These are phyloP conservation scores for Pseudocercospora fuligena DNA, from an alignment of 2,329 filamentous ascomycete genomes.

Conservation along the genomic window DNA sequence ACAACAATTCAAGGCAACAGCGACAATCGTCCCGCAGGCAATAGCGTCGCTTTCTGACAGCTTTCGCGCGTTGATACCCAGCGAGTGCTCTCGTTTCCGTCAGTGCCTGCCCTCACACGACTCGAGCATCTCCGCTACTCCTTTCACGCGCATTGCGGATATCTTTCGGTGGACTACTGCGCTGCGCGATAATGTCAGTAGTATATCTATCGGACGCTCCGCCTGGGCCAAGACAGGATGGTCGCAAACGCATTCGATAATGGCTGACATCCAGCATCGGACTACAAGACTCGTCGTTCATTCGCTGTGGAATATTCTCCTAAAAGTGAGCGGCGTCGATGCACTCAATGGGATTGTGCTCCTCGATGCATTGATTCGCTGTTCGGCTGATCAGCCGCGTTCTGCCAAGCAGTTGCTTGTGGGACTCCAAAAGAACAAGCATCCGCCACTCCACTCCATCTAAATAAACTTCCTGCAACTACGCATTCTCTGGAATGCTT, in stretches of 20 bases:
- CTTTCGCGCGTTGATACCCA: neutral
- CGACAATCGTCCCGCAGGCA: neutral
- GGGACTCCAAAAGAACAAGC: neutral
- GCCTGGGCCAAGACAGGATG: neutral
- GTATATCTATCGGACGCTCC: conserved; percentile 2
- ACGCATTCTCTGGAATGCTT: neutral
- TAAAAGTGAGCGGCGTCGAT: neutral
- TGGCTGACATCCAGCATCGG: neutral
- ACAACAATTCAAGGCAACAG: neutral
- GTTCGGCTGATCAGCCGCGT: neutral
- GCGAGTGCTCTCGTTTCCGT: neutral
- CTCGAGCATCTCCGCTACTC: neutral
- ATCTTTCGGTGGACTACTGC: neutral
- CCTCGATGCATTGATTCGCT: neutral
- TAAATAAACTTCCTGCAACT: neutral
- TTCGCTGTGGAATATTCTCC: neutral
- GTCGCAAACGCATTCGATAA: neutral
- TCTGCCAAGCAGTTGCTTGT: neutral
- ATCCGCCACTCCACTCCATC: neutral
- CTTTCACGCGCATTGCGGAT: neutral
- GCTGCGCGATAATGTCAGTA: neutral
- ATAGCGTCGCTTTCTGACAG: neutral
- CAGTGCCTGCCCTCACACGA: neutral
- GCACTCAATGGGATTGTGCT: neutral
- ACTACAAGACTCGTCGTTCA: neutral